phyloP scores from a whole-genome alignment of 805 yeast genomes.

The Priceomyces haplophilus region DNA sequence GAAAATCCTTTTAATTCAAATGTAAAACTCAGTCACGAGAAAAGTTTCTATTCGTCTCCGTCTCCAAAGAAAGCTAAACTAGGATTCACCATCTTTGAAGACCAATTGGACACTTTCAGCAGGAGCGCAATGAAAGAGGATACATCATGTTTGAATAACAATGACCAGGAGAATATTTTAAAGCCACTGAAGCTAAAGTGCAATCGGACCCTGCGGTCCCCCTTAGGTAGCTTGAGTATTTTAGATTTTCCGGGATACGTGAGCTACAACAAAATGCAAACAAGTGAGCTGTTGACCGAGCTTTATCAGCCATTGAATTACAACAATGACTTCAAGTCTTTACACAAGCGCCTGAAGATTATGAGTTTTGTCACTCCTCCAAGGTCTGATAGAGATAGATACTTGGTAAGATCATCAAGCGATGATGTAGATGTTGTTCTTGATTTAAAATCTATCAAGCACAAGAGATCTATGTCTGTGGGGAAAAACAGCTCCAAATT shows the following conservation, averaged over 20 bases:
- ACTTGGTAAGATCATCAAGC: slow-evolving; percentile 14
- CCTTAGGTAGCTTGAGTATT: slow-evolving; percentile 29
- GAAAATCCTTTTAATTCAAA: slow-evolving; percentile 8
- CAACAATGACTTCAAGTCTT: slow-evolving; percentile 25
- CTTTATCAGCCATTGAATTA: slow-evolving; percentile 30
- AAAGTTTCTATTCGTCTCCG: slow-evolving; percentile 1
- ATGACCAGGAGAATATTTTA: slow-evolving; percentile 42
- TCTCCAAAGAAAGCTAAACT: slow-evolving; percentile 15
- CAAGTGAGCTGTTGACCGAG: slow-evolving; percentile 20
- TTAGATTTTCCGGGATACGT: slow-evolving; percentile 30
- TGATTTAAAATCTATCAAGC: slow-evolving; percentile 20
- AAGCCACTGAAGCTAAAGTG: slow-evolving; percentile 24
- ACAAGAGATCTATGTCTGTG: slow-evolving; percentile 35
- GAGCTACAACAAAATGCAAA: slow-evolving; percentile 7
- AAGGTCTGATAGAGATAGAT: slow-evolving; percentile 19
- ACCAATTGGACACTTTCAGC: slow-evolving; percentile 9
- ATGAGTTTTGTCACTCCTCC: slow-evolving; percentile 38
- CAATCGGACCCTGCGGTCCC: slow-evolving; percentile 15
- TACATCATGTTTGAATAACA: slow-evolving; percentile 19
- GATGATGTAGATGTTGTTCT: slow-evolving; percentile 22
- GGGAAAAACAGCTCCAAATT: slow-evolving; percentile 38
- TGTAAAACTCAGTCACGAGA: background rate
- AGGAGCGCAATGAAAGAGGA: slow-evolving; percentile 9
- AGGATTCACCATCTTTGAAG: slow-evolving; percentile 21
- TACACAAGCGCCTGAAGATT: slow-evolving; percentile 28